Evolutionary conservation across 768 basidiomycete species (phyloP).

Genomic region (Suillus subaureus): DNA sequence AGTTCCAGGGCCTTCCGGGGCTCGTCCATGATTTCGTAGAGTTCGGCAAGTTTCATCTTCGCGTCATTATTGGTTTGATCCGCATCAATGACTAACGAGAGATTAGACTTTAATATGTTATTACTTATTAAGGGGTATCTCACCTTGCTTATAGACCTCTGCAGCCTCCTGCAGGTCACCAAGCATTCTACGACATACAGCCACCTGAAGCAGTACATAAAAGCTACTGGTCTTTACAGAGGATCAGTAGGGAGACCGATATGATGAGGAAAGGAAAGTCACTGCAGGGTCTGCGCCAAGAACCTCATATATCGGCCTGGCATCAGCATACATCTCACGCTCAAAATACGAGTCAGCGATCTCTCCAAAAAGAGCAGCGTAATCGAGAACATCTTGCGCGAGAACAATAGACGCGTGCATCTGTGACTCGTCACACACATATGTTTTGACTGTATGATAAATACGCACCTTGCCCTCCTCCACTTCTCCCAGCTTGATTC

Average conservation of each 20-base stretch:
- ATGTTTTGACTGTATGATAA: neutral
- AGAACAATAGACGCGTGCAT: constrained; percentile 77
- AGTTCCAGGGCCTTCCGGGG: constrained; percentile 81
- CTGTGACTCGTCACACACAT: constrained; percentile 38
- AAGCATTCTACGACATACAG: constrained; percentile 76
- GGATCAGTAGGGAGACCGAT: neutral
- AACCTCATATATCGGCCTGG: constrained; percentile 76
- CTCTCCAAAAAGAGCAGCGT: constrained; percentile 77
- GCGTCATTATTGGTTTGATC: constrained; percentile 80
- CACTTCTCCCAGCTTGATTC: constrained; percentile 77
- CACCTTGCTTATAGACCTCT: constrained; percentile 83
- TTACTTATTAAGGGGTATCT: constrained; percentile 18
- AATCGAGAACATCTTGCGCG: constrained; percentile 71
- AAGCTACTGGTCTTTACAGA: constrained; percentile 66
- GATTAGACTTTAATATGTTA: neutral
- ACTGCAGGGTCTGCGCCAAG: constrained; percentile 78
- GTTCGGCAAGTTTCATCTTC: constrained; percentile 87
- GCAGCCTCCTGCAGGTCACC: constrained; percentile 77
- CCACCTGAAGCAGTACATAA: constrained; percentile 74
- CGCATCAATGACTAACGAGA: constrained; percentile 60
- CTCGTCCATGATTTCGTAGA: constrained; percentile 84
- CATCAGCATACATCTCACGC: constrained; percentile 73
- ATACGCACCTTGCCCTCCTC: constrained; percentile 78
- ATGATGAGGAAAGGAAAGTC: constrained; percentile 24
- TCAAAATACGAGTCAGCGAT: constrained; percentile 87